phyloP scores from a whole-genome alignment of 2,329 filamentous ascomycete genomes.

The Cryoendolithus antarcticus region DNA sequence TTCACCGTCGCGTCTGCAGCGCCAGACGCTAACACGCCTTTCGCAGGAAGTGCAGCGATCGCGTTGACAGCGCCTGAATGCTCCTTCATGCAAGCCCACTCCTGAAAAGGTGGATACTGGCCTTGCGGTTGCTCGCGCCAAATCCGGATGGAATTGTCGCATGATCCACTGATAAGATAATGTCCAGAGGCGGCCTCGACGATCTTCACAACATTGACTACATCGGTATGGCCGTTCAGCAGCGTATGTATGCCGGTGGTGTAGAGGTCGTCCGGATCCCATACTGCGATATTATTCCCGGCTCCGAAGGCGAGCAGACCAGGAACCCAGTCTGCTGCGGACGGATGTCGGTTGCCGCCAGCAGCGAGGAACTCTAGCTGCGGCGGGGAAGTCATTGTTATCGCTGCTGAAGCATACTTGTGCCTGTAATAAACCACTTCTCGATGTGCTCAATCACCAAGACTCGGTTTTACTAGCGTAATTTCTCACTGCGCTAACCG shows the following conservation, averaged over 20 bases:
- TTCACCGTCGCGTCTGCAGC: slow-evolving; percentile 51
- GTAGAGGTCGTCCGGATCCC: slow-evolving; percentile 52
- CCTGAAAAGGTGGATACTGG: slow-evolving; percentile 24
- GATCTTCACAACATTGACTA: slow-evolving; percentile 76
- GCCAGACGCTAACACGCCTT: slow-evolving; percentile 43
- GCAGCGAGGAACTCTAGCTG: slow-evolving; percentile 47
- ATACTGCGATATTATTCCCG: slow-evolving; percentile 78
- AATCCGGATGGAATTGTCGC: slow-evolving; percentile 64
- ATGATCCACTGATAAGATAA: slow-evolving; percentile 59
- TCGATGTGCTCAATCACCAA: neutral
- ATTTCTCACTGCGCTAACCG: no score
- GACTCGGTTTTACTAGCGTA: neutral
- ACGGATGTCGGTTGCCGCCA: slow-evolving; percentile 82
- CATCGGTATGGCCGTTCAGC: slow-evolving; percentile 63
- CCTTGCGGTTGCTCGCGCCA: slow-evolving; percentile 28
- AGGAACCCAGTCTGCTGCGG: slow-evolving; percentile 72
- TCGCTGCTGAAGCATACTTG: neutral
- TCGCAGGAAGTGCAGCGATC: slow-evolving; percentile 35
- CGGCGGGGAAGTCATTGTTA: neutral
- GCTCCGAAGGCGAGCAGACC: slow-evolving; percentile 78
- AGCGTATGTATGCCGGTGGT: slow-evolving; percentile 51
- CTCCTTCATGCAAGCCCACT: slow-evolving; percentile 42
- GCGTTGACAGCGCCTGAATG: slow-evolving; percentile 67
- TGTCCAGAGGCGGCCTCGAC: slow-evolving; percentile 37
- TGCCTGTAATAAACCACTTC: neutral